Base-by-base conservation (phyloP, 805 yeast genomes). In the Yarrowia hollandica region DNA sequence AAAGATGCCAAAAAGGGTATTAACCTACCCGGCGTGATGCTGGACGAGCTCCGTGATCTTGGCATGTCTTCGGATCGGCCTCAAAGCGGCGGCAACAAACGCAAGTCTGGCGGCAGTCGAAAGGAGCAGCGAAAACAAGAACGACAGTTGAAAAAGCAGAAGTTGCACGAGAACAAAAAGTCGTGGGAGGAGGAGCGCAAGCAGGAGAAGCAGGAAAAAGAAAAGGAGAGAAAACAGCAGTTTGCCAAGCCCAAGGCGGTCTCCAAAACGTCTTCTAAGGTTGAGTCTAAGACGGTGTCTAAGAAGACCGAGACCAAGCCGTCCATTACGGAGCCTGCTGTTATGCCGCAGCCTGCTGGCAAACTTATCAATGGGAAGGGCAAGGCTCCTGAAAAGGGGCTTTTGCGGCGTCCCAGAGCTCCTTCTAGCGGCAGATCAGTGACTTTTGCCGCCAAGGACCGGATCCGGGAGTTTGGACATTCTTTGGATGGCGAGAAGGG, bases 11-110 rank as follows among this genome's bases (percentile, higher is more conserved):
- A 22, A 44, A 59, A 37, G 26, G 59, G 59, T 9, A 54, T 54
- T 5, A 54, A 54, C 15, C 19, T 54, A 7, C 59, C 59, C 21
- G 59, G 59, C 30, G 59, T 38, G 15, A 37, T 54, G 35, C 48
- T 54, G 37, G 59, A 54, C 37, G 59, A 54, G 48, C 35, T 54
- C 23, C 34, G 48, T 2, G 59, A 54, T 26, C 34, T 26, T 12
- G 59, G 59, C 1, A 18, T 54, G 48, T 54, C 46, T 11, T 30
- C 35, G 11, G 59, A 26, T 14, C 21, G 35, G 9, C 59, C 46
- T 83, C 62, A 84, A 79, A 62, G 86, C 72, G 42, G 88, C 84
- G 4, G 86, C 83, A 61, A 88, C 83, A 4, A 90, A 89, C 65
- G 84, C 83, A 44, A 86, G 75, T 0, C 90, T 90, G n/a, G 83